A percentile compares a stretch with the other conserved stretches of the same genome.
Evolutionary conservation across 257 asterid genomes (phyloP).

Genomic region (Nicotiana obtusifolia): DNA sequence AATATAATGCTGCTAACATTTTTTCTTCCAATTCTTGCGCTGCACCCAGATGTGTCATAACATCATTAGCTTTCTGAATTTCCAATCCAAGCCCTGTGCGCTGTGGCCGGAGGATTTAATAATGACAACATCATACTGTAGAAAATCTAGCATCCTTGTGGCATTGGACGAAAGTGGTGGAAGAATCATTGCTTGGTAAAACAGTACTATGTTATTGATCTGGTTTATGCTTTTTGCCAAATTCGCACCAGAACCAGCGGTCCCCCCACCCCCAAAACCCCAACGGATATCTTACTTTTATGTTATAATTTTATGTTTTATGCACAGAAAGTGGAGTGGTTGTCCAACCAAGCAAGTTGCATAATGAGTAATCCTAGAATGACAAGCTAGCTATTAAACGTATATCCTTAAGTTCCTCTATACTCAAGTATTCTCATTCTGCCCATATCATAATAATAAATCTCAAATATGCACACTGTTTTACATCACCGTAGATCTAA

Average conservation of each 20-base stretch:
- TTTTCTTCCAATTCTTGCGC: not conserved
- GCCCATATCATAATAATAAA: not conserved
- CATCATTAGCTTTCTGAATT: not conserved
- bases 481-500: too few relatives aligned
- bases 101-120: too few relatives aligned
- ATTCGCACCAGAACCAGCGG: not conserved
- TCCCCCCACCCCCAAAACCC: not conserved
- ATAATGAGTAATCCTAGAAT: not conserved
- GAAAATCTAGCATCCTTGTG: not conserved
- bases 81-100: not conserved
- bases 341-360: not conserved
- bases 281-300: not conserved
- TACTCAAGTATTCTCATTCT: slow-evolving; percentile 1
- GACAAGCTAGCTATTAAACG: not conserved
- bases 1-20: too few relatives aligned
- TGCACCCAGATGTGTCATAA: not conserved
- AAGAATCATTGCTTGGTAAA: not conserved
- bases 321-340: slow-evolving; percentile 3
- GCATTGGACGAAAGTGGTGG: not conserved
- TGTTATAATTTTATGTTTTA: not conserved
- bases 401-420: not conserved
- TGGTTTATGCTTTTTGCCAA: not conserved
- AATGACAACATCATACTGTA: not conserved
- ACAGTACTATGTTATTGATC: not conserved
- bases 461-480: not conserved